phyloP scores from a whole-genome alignment of 306 rosid species.

The Hylodesmum podocarpum region DNA sequence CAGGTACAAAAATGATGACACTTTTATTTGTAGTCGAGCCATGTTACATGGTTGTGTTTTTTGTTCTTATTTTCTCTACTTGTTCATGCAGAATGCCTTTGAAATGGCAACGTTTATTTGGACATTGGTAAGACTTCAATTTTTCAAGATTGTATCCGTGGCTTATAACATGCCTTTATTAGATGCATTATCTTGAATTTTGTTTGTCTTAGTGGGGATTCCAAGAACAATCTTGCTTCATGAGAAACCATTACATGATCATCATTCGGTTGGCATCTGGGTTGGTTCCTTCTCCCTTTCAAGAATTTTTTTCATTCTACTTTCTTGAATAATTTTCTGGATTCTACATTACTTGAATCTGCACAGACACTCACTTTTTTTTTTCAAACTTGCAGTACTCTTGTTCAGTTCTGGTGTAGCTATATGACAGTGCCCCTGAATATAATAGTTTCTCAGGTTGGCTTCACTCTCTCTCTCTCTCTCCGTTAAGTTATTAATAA shows the following conservation, averaged over 20 bases:
- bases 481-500: background rate
- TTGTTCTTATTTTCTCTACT: conserved; percentile 25
- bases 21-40: background rate
- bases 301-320: background rate
- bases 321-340: conserved; percentile 3
- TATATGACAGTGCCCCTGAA: conserved; percentile 93
- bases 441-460: conserved; percentile 84
- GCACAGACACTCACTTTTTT: conserved; percentile 14
- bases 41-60: background rate
- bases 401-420: conserved; percentile 99
- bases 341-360: conserved; percentile 17
- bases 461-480: conserved; percentile 20
- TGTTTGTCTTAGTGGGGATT: conserved; percentile 74
- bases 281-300: conserved; percentile 44
- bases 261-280: conserved; percentile 74
- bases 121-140: conserved; percentile 77
- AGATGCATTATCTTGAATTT: conserved; percentile 12
- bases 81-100: conserved; percentile 76
- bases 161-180: background rate
- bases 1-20: conserved; percentile 52
- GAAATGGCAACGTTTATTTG: conserved; percentile 96
- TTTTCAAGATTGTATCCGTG: background rate
- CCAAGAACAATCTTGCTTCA: conserved; percentile 70
- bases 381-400: conserved; percentile 52
- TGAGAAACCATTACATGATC: conserved; percentile 77